Conservation (phyloP, 768 basidiomycete species). For the Boletus reticulatus region DNA sequence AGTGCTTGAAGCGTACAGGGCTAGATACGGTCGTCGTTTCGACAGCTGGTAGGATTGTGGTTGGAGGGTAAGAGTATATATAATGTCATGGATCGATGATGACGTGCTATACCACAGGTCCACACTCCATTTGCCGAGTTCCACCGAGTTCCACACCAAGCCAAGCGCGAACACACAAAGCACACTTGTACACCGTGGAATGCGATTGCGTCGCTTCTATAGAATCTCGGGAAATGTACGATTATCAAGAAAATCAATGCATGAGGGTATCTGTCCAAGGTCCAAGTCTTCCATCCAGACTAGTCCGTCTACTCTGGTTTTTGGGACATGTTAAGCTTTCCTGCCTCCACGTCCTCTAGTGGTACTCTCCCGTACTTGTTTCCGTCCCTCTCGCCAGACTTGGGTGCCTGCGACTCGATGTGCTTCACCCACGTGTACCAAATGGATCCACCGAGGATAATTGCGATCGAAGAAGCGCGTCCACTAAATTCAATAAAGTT, state of each 20-base stretch:
- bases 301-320: constrained; percentile 29
- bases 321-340: constrained; percentile 26
- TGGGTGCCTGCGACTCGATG: constrained; percentile 51
- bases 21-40: not conserved
- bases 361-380: constrained; percentile 58
- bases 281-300: not conserved
- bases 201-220: constrained; percentile 10
- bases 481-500: constrained; percentile 46
- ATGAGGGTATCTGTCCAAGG: constrained; percentile 15
- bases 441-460: constrained; percentile 78
- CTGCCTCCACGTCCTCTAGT: constrained; percentile 62
- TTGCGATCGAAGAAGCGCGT: constrained; percentile 74
- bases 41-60: not conserved
- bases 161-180: not conserved
- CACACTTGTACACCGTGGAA: constrained; percentile 1
- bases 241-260: constrained; percentile 5
- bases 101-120: not conserved
- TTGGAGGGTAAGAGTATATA: not conserved
- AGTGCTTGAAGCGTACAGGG: too few species aligned
- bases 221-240: constrained; percentile 3
- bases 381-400: constrained; percentile 27
- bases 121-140: constrained; percentile 4
- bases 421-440: constrained; percentile 91
- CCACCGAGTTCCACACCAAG: constrained; percentile 4
- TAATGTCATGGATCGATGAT: constrained; percentile 14